Evolutionary conservation across 1,284 basidiomycete species (phyloP), one percentile per base, ranked within the genome.

Genomic region (Moniliella sp.): DNA sequence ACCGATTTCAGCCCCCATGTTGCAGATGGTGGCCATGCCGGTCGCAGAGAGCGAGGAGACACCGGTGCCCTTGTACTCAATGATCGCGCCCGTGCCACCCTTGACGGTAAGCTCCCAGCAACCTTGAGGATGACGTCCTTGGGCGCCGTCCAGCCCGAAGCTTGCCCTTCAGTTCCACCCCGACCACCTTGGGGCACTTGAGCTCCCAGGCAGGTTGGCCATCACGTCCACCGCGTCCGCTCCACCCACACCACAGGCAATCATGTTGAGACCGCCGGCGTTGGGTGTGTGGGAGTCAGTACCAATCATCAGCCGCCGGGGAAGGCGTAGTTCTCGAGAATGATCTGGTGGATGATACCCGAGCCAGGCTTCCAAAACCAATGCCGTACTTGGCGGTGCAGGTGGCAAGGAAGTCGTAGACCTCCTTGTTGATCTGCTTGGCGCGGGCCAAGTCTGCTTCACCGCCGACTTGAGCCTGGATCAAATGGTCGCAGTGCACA

Each of bases 1-100:
- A 64, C 91, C 88, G 56, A 97, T 94, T 67, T 97, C 88, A 58
- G 91, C 91, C 72, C 91, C 91, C 88, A 94, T 97, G 75, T 94
- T 97, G 67, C 88, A 94, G 54, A 91, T 84, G 32, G 88, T 97
- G 39, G 81, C 91, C 88, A 94, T 94, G 68, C 88, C 91, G 30
- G 88, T 97, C 72, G 79, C 83, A 30, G 86, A 93, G 46, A 97
- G 73, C 18, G 81, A 81, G 62, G 88, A 78, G 50, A 97, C 79
- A 72, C 88, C 88, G 31, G 54, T 39, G 30, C 56, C 56, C 46
- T 56, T 59, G 54, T 59, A 59, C 45, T 59, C 56, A 40, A 59
- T 51, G 42, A 59, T 59, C 34, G 54, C 54, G 39, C 56, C 56
- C n/a, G 56, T 59, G 38, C 56, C 56, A 43, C 56, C 56, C 54